Base-by-base conservation (phyloP, 2,329 filamentous ascomycete species). In the Sphaerulina musiva region DNA sequence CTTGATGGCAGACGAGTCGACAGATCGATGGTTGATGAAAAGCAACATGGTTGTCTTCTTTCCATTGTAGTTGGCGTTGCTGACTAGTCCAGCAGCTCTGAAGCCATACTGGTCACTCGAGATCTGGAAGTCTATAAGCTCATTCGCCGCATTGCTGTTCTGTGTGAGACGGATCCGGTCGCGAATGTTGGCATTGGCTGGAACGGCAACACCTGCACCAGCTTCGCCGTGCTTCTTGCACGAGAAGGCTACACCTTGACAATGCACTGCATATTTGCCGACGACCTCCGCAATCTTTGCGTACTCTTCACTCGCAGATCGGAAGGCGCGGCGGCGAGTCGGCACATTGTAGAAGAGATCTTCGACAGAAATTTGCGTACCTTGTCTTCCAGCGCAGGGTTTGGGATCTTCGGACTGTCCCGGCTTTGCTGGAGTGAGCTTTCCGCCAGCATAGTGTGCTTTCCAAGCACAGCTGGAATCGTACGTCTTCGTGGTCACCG, bases 311-410 rank as follows among this genome's bases (percentile, higher is more conserved):
- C 90, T 88, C 14, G 87, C 76, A 11, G 92, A 97, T 40, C 93
- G 83, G 66, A 98, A 98, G 9, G 95, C 93, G 61, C 84, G 83
- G 36, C 91, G 83, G 23, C 93, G 82, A 7, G 87, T 95, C 0
- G 90, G 91, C 1, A 97, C 83, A 65, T 96, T 98, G 77, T 95
- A 98, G 70, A 98, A 98, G 9, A 98, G 74, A 69, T 98, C 93
- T 67, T 98, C 92, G 12, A 98, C 81, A 0, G 89, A 91, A 65
- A 98, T 95, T 66, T 96, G 91, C 2, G 93, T 98, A 6, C 93
- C 93, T 59, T 83, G 85, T 12, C 91, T 82, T 12, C 93, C 93
- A 44, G 93, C 92, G 39, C 85, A 87, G 4, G 89, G 84, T 67
- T 89, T 95, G 2, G 93, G 93, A 40, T 95, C 90, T 1, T 87